Percentiles rank a stretch among this genome's conserved stretches.
Evolutionary conservation across 306 rosid genomes (phyloP).

Genomic region (Dryas drummondii): DNA sequence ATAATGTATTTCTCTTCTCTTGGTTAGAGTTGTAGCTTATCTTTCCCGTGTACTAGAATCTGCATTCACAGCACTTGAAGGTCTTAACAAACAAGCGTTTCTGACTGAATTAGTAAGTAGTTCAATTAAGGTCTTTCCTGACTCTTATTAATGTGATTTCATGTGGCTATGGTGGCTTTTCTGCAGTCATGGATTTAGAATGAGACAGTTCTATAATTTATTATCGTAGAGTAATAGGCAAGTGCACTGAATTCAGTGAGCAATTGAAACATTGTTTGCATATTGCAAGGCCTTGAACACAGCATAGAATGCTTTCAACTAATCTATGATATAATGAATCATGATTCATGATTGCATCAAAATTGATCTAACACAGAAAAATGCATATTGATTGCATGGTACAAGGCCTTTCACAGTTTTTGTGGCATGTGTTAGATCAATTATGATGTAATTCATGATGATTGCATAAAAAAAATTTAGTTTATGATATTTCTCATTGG

Average conservation of each 20-base stretch:
- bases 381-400: neutral
- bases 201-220: neutral
- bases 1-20: constrained; percentile 24
- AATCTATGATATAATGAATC: neutral
- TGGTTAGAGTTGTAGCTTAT: constrained; percentile 89
- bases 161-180: constrained; percentile 7
- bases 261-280: neutral
- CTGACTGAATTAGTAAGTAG: constrained; percentile 75
- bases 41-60: constrained; percentile 98
- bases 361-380: neutral
- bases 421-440: neutral
- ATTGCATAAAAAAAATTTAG: neutral
- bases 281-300: neutral
- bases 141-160: constrained; percentile 10
- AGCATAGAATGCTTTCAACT: neutral
- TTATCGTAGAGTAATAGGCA: neutral
- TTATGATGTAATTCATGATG: neutral
- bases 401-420: neutral
- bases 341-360: neutral
- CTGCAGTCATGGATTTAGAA: neutral
- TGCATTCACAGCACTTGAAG: constrained; percentile 92
- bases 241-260: neutral
- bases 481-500: constrained; percentile 4
- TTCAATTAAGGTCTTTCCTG: constrained; percentile 17
- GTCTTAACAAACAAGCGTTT: constrained; percentile 98